Percentiles rank a stretch among this genome's conserved stretches.
phyloP scores from a whole-genome alignment of 2,329 filamentous ascomycete species.

The Arthrinium puccinioides region DNA sequence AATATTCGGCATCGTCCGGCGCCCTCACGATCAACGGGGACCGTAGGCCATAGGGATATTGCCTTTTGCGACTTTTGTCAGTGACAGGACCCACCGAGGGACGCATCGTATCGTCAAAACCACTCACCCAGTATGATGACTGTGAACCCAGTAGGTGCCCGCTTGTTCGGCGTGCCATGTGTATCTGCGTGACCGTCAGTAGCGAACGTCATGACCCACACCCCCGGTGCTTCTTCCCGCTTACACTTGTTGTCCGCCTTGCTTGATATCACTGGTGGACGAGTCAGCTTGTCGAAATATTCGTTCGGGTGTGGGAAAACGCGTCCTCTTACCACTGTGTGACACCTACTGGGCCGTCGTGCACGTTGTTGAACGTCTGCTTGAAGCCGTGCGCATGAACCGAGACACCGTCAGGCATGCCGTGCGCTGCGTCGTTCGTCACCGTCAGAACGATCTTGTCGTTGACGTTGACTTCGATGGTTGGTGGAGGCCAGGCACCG shows the following conservation, averaged over 20 bases:
- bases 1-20: background rate
- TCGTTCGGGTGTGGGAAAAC: no score
- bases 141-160: slow-evolving; percentile 3
- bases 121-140: slow-evolving; percentile 1
- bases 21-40: slow-evolving; percentile 3
- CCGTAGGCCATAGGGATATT: slow-evolving; percentile 2
- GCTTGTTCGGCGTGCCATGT: slow-evolving; percentile 1
- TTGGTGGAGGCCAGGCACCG: slow-evolving; percentile 1
- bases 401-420: background rate
- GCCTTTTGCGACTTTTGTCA: background rate
- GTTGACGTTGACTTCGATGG: slow-evolving; percentile 2
- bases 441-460: slow-evolving; percentile 1
- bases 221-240: background rate
- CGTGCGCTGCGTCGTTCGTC: background rate
- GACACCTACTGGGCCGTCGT: slow-evolving; percentile 2
- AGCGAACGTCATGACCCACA: no score
- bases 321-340: background rate
- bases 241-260: background rate
- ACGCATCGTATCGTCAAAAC: no score
- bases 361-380: background rate
- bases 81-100: no score
- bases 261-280: background rate
- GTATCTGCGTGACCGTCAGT: no score
- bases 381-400: slow-evolving; percentile 2
- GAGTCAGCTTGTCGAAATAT: no score